A percentile compares a stretch with the other conserved stretches of the same genome.
Conservation (phyloP, 2,329 filamentous ascomycete species). For the Cladobotryum mycophilum region DNA sequence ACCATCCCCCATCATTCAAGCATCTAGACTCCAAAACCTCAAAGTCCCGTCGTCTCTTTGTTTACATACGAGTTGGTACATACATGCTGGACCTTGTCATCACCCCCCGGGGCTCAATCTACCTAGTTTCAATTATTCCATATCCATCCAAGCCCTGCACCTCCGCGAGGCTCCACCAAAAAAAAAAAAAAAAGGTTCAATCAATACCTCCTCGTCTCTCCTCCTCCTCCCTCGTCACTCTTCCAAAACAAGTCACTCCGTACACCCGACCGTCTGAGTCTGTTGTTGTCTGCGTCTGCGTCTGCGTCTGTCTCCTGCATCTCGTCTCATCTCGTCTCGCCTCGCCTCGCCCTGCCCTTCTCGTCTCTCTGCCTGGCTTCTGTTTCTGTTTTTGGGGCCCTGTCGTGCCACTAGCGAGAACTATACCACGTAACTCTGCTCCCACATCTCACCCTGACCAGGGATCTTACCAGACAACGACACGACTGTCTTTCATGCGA, state of each 20-base stretch:
- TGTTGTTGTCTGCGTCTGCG: background rate
- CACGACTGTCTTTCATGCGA: constrained; percentile 2
- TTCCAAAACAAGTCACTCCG: background rate
- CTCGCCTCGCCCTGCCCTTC: too few species aligned
- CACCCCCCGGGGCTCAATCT: background rate
- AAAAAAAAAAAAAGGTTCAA: too few species aligned
- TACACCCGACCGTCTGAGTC: too few species aligned
- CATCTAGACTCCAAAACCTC: background rate
- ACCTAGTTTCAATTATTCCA: too few species aligned
- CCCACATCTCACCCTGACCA: constrained; percentile 4
- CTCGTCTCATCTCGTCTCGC: too few species aligned
- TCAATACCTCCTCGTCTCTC: background rate
- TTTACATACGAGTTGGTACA: too few species aligned
- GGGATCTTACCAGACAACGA: constrained; percentile 11
- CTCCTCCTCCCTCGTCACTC: background rate
- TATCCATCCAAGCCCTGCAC: too few species aligned
- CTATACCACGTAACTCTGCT: constrained; percentile 7
- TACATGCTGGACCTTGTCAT: background rate
- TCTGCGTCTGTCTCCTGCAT: background rate
- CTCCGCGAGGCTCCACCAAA: too few species aligned
- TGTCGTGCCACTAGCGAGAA: constrained; percentile 12
- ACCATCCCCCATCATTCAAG: background rate
- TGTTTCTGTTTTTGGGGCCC: background rate
- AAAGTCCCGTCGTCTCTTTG: too few species aligned
- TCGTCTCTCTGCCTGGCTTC: background rate